Evolutionary conservation across 1,284 basidiomycete genomes (phyloP), one percentile per base, ranked within the genome.

Genomic region (Uromyces viciae-fabae): DNA sequence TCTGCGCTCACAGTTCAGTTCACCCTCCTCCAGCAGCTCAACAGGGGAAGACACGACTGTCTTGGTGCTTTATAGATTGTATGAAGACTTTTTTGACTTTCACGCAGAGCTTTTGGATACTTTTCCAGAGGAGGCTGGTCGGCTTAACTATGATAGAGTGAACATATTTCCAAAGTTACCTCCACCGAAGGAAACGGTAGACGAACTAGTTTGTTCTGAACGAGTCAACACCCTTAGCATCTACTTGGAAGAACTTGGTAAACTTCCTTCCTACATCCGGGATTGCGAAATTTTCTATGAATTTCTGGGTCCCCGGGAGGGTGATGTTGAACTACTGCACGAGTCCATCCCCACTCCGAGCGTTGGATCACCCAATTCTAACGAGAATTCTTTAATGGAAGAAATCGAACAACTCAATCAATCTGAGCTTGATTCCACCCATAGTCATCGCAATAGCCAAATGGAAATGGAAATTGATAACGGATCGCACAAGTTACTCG

Each of bases 51-150:
- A 90, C 98, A 52, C 88, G 91, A 58, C 91, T 90, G 54, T 89
- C 89, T 90, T 99, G 75, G 91, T 95, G 83, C 89, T 99, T 56
- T 98, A 97, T 87, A 91, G 97, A 73, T 91, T 94, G 22, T 99
- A 99, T 88, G 93, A 97, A 85, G 95, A 99, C 86, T 99, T 99
- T 87, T 97, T 96, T 88, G 94, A 96, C 84, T 98, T 98, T 86
- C 97, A 99, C 85, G 92, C 97, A 77, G 89, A 90, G 11, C 89
- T 99, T 49, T 90, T 98, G 82, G 90, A 94, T 75, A 88, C 90
- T 0, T 97, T 96, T 86, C 94, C 94, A 4, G 88, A 90, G 74
- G 95, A 98, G 87, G 95, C 94, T 22, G 95, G 95, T 9, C 89
- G 92, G 9, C 64, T 82, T 5, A 77, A 78, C 9, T 81, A 82